Evolutionary conservation across 2,329 filamentous ascomycete genomes (phyloP).

Genomic region (Microcyclospora tardicrescens): DNA sequence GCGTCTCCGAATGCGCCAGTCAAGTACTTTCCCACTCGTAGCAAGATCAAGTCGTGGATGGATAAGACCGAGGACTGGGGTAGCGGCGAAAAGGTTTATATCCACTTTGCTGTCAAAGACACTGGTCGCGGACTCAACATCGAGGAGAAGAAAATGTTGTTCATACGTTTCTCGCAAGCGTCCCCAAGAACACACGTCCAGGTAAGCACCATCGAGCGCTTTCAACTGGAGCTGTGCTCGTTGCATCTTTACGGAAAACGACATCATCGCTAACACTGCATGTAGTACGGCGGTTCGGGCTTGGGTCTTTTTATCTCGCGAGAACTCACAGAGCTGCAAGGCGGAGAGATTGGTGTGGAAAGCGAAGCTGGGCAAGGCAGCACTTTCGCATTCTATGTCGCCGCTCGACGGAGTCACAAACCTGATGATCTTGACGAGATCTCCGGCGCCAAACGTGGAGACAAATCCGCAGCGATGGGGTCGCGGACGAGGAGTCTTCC

Average conservation of each 20-base stretch:
- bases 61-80: constrained; percentile 54
- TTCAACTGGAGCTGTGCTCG: too few relatives aligned
- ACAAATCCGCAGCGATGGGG: not conserved
- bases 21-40: constrained; percentile 48
- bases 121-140: constrained; percentile 55
- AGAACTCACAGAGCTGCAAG: constrained; percentile 67
- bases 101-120: constrained; percentile 63
- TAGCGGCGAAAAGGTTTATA: constrained; percentile 48
- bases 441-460: constrained; percentile 1
- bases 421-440: constrained; percentile 12
- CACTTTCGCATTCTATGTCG: constrained; percentile 67
- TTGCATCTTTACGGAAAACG: too few relatives aligned
- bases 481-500: not conserved
- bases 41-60: constrained; percentile 34
- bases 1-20: constrained; percentile 34
- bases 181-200: constrained; percentile 63
- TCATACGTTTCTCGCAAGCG: constrained; percentile 68
- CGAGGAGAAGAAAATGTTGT: constrained; percentile 60
- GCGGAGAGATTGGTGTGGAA: constrained; percentile 63
- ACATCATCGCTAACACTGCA: too few relatives aligned
- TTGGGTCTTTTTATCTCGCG: constrained; percentile 69
- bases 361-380: constrained; percentile 56
- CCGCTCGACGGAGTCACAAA: constrained; percentile 44
- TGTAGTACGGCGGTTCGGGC: constrained; percentile 58
- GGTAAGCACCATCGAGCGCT: too few relatives aligned